phyloP scores from a whole-genome alignment of 2,329 filamentous ascomycete genomes.

The Ceratocystiopsis brevicomis region DNA sequence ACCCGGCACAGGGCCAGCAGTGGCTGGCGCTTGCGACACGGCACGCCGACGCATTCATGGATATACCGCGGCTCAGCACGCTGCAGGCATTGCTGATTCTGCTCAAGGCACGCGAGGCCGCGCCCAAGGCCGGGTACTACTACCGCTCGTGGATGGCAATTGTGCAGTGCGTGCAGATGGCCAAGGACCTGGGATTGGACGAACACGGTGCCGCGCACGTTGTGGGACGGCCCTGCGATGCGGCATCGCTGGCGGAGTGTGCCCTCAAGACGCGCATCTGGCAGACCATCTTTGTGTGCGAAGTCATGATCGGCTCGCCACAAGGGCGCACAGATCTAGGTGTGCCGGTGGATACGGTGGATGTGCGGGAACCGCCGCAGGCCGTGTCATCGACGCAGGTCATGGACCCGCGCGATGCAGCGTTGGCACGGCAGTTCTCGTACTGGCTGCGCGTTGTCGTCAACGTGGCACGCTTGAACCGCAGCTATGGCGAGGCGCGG shows the following conservation, averaged over 20 bases:
- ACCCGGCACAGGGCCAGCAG: conserved; percentile 67
- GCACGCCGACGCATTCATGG: conserved; percentile 86
- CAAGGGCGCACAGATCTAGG: conserved; percentile 73
- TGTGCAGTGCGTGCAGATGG: conserved; percentile 83
- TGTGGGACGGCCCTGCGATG: conserved; percentile 50
- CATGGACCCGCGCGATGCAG: too few relatives aligned
- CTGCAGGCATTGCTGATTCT: conserved; percentile 77
- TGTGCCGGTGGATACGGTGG: conserved; percentile 56
- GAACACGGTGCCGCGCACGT: conserved; percentile 70
- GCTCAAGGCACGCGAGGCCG: conserved; percentile 79
- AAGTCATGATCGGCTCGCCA: conserved; percentile 82
- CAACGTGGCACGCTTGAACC: conserved; percentile 60
- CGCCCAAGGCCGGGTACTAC: conserved; percentile 84
- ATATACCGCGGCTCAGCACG: conserved; percentile 74
- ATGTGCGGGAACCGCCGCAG: conserved; percentile 46
- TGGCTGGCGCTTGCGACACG: conserved; percentile 85
- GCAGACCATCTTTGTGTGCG: conserved; percentile 72
- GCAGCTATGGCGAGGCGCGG: conserved; percentile 41
- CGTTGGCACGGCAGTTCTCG: too few relatives aligned
- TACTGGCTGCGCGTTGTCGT: conserved; percentile 39
- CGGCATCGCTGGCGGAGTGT: conserved; percentile 49
- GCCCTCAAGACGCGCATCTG: conserved; percentile 71
- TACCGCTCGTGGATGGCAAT: conserved; percentile 95
- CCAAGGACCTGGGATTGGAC: conserved; percentile 73
- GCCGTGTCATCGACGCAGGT: conserved; percentile 12